A percentile compares a stretch with the other conserved stretches of the same genome.
These are phyloP conservation scores for Annulohypoxylon moriforme DNA, from an alignment of 495 filamentous ascomycete species.

Conservation along the genomic window DNA sequence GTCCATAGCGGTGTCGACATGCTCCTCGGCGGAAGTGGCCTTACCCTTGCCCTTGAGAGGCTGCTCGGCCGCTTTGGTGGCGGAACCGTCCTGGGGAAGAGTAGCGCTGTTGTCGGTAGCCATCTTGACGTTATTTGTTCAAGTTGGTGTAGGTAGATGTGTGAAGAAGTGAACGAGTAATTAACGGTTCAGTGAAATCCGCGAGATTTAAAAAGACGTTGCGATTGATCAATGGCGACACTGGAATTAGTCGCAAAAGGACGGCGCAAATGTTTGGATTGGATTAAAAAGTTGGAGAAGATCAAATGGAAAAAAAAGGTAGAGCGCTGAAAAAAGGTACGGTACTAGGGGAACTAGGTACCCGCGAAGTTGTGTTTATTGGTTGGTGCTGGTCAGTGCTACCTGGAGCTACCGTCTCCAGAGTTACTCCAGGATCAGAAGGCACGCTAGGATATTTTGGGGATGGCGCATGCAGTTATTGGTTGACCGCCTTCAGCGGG, in stretches of 20 bases:
- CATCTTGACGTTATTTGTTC: conserved; percentile 47
- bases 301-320: conserved; percentile 23
- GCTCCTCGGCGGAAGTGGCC: conserved; percentile 55
- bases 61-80: conserved; percentile 49
- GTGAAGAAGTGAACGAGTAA: conserved; percentile 1
- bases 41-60: conserved; percentile 70
- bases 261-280: conserved; percentile 38
- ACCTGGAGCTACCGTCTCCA: conserved; percentile 34
- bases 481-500: conserved; percentile 18
- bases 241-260: conserved; percentile 27
- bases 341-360: background rate
- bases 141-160: background rate
- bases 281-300: conserved; percentile 26
- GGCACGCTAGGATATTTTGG: conserved; percentile 21
- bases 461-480: conserved; percentile 28
- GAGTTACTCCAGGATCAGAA: conserved; percentile 39
- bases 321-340: conserved; percentile 32
- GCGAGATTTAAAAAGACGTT: conserved; percentile 16
- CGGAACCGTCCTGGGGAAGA: conserved; percentile 44
- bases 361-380: conserved; percentile 30
- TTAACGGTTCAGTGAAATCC: background rate
- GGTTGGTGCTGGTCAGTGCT: conserved; percentile 26
- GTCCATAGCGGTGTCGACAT: conserved; percentile 71
- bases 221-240: conserved; percentile 38
- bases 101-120: conserved; percentile 53